Evolutionary conservation across 169 alveolate species (phyloP).

Genomic region (Cryptosporidium felis): DNA sequence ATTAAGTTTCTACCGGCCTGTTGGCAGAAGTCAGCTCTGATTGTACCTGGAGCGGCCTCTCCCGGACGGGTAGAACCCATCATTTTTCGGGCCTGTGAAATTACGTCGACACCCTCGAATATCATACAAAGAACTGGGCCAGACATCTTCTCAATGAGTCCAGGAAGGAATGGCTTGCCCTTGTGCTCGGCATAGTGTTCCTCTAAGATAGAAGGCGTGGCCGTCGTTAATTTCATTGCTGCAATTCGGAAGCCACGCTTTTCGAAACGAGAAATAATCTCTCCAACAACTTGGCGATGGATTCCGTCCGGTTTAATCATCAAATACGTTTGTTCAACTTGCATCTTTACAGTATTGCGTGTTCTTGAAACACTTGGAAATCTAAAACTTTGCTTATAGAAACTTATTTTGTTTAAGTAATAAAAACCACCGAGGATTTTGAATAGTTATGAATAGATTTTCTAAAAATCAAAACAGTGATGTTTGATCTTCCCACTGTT

Average conservation of each 20-base stretch:
- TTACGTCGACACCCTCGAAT: slow-evolving; percentile 96
- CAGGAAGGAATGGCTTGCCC: slow-evolving; percentile 93
- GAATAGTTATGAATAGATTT: too few relatives aligned
- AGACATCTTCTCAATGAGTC: slow-evolving; percentile 87
- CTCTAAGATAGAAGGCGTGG: slow-evolving; percentile 87
- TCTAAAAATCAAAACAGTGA: too few relatives aligned
- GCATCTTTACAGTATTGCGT: slow-evolving; percentile 27
- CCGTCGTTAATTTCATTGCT: slow-evolving; percentile 90
- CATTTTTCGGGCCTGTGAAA: slow-evolving; percentile 92
- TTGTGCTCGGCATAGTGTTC: slow-evolving; percentile 94
- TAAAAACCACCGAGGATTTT: slow-evolving; percentile 54
- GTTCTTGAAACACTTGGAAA: slow-evolving; percentile 48
- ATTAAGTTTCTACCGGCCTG: slow-evolving; percentile 93
- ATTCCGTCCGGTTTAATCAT: slow-evolving; percentile 99
- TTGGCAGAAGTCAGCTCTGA: slow-evolving; percentile 94
- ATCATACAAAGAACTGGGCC: slow-evolving; percentile 98
- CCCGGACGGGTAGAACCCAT: slow-evolving; percentile 94
- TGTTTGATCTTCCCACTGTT: too few relatives aligned
- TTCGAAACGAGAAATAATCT: slow-evolving; percentile 92
- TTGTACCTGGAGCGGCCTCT: slow-evolving; percentile 91
- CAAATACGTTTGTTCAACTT: slow-evolving; percentile 91
- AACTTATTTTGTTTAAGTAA: slow-evolving; percentile 14
- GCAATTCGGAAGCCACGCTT: slow-evolving; percentile 93
- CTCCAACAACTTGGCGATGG: slow-evolving; percentile 96
- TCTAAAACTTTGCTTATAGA: slow-evolving; percentile 71